Conservation (phyloP, 306 rosid genomes). For the Fragaria ananassa region DNA sequence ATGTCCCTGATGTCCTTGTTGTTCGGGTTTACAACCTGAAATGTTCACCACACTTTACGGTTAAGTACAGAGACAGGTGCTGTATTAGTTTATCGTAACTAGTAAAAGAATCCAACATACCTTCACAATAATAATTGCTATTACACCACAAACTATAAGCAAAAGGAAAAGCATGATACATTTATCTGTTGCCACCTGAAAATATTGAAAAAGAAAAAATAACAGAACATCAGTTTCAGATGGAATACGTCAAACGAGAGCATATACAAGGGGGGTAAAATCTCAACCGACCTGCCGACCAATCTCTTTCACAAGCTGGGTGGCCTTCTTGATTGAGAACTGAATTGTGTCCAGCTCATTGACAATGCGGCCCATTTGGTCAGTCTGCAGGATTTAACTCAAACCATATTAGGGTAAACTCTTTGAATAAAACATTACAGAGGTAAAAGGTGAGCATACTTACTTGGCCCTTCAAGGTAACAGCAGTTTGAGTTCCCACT, state of each 20-base stretch:
- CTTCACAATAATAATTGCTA: constrained; percentile 95
- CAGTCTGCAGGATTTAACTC: constrained; percentile 59
- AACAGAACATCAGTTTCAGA: constrained; percentile 15
- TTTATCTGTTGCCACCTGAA: constrained; percentile 96
- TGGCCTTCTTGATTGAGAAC: constrained; percentile 95
- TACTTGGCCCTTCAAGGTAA: constrained; percentile 90
- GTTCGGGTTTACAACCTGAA: constrained; percentile 82
- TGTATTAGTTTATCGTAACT: constrained; percentile 1
- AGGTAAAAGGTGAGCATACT: constrained; percentile 35
- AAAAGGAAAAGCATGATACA: constrained; percentile 95
- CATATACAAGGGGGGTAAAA: neutral
- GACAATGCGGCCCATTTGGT: constrained; percentile 97
- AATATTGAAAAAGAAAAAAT: neutral
- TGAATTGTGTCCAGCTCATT: constrained; percentile 97
- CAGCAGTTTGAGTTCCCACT: constrained; percentile 95
- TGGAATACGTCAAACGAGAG: constrained; percentile 16
- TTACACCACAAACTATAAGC: constrained; percentile 86
- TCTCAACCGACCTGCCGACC: constrained; percentile 80
- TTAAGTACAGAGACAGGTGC: neutral
- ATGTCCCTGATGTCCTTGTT: constrained; percentile 82
- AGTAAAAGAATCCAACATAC: constrained; percentile 39
- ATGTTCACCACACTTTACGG: neutral
- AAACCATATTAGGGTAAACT: constrained; percentile 25
- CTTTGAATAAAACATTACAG: neutral
- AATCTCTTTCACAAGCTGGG: constrained; percentile 97